phyloP scores from a whole-genome alignment of 2,329 filamentous ascomycete genomes.

The Blastomyces parvus region DNA sequence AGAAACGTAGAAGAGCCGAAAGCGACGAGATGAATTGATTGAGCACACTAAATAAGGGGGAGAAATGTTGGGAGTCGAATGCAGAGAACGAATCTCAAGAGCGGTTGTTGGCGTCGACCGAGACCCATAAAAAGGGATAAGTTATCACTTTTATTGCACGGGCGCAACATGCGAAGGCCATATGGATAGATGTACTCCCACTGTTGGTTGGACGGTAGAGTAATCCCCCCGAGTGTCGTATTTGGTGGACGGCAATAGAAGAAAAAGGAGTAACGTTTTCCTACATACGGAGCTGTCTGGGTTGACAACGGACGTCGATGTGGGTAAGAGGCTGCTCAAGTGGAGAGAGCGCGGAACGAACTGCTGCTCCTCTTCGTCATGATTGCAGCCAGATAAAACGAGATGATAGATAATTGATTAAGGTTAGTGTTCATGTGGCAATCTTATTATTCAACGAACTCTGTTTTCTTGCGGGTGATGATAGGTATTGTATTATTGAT shows the following conservation, averaged over 20 bases:
- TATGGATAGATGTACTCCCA: not conserved
- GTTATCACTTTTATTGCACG: not conserved
- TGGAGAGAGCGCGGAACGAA: not conserved
- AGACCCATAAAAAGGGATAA: not conserved
- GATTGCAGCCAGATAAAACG: not conserved
- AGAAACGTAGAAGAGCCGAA: not conserved
- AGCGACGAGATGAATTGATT: not conserved
- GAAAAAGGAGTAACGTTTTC: not conserved
- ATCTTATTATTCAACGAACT: not conserved
- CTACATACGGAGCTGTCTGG: not conserved
- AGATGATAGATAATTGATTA: not conserved
- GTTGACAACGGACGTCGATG: conserved; percentile 1
- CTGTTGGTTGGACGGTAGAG: not conserved
- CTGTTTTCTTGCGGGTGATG: not conserved
- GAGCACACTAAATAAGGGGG: not conserved
- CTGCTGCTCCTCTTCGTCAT: not conserved
- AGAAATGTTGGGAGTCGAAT: not conserved
- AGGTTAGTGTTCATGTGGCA: not conserved
- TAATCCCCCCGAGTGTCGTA: not conserved
- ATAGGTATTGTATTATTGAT: not conserved
- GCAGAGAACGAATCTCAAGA: not conserved
- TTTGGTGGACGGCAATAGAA: not conserved
- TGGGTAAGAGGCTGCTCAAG: not conserved
- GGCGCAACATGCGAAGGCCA: not conserved
- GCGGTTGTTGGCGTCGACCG: not conserved